phyloP scores from a whole-genome alignment of 108 stramenopile species.

The Schizochytrium sp. region DNA sequence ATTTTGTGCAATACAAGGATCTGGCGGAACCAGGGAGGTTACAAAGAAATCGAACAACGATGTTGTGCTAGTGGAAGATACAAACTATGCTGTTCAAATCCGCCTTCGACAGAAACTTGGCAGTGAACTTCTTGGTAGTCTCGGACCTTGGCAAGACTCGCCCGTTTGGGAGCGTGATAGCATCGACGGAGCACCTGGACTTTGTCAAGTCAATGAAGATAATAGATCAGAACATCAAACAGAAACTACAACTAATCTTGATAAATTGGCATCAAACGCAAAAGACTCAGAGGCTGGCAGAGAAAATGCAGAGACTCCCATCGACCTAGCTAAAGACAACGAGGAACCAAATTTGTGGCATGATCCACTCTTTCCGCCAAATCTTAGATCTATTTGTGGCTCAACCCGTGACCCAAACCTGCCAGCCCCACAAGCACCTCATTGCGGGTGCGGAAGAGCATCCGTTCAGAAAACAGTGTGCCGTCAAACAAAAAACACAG shows the following conservation, averaged over 20 bases:
- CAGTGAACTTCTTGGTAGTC: too few relatives aligned
- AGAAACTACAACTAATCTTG: too few relatives aligned
- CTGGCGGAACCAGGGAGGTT: not conserved
- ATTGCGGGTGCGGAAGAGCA: not conserved
- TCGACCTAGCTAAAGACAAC: not conserved
- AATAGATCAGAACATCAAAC: too few relatives aligned
- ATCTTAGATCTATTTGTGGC: not conserved
- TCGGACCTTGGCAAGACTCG: too few relatives aligned
- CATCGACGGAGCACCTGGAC: too few relatives aligned
- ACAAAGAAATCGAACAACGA: not conserved
- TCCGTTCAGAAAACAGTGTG: constrained; percentile 43
- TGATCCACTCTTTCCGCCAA: not conserved
- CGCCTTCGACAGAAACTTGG: too few relatives aligned
- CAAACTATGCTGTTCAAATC: too few relatives aligned
- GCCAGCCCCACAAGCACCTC: not conserved
- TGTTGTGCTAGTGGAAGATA: too few relatives aligned
- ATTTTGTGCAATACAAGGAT: not conserved
- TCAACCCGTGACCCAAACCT: constrained; percentile 2
- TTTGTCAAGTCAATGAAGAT: too few relatives aligned
- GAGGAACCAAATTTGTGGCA: not conserved
- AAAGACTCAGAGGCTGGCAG: not conserved
- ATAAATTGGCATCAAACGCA: too few relatives aligned
- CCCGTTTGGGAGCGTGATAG: too few relatives aligned
- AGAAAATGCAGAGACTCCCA: not conserved
- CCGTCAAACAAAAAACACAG: not conserved